phyloP scores from a whole-genome alignment of 2,329 filamentous ascomycete species.

The Graphiopsis chlorocephala region DNA sequence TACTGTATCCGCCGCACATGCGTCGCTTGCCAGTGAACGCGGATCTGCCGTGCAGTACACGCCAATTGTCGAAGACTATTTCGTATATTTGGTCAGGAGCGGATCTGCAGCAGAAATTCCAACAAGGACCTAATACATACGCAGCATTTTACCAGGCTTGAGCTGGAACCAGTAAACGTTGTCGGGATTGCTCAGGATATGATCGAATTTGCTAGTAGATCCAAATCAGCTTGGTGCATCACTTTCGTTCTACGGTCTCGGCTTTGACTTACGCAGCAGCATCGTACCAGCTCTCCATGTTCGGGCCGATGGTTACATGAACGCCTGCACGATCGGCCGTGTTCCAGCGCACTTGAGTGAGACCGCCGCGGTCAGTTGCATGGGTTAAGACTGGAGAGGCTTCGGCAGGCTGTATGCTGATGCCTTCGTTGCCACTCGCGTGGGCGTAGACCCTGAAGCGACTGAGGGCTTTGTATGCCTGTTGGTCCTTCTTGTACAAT shows the following conservation, averaged over 20 bases:
- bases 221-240: neutral
- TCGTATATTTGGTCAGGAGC: conserved; percentile 1
- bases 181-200: conserved; percentile 62
- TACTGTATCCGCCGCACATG: conserved; percentile 89
- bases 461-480: conserved; percentile 58
- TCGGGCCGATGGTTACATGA: conserved; percentile 49
- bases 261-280: conserved; percentile 56
- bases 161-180: conserved; percentile 80
- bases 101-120: neutral
- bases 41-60: conserved; percentile 82
- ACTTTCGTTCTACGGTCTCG: neutral
- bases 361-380: conserved; percentile 32
- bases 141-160: conserved; percentile 70
- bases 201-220: conserved; percentile 60
- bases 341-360: conserved; percentile 83
- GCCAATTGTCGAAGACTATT: conserved; percentile 92
- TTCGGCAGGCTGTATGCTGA: conserved; percentile 70
- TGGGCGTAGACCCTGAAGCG: conserved; percentile 67
- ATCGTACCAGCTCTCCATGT: conserved; percentile 64
- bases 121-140: conserved; percentile 48
- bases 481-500: conserved; percentile 54
- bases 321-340: conserved; percentile 79
- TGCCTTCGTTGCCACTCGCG: conserved; percentile 81
- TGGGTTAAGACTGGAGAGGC: conserved; percentile 69
- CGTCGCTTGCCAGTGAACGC: conserved; percentile 80